These are phyloP conservation scores for Babesia ovata DNA, from an alignment of 169 alveolate species.

Conservation along the genomic window DNA sequence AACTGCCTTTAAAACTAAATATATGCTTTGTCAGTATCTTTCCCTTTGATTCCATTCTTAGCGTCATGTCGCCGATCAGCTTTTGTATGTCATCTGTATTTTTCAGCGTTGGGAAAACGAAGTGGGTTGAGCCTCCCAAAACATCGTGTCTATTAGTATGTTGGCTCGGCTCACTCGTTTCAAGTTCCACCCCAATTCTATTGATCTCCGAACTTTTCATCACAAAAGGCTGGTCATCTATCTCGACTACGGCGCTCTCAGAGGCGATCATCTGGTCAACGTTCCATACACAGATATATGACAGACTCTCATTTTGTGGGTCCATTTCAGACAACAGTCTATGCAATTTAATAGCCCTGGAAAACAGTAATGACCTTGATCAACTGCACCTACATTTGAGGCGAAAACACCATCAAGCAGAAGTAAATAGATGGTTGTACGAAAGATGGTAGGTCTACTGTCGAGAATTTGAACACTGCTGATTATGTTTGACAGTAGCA, in stretches of 20 bases:
- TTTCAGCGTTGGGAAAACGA: constrained; percentile 17
- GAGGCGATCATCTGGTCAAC: constrained; percentile 10
- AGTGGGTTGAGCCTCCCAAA: background rate
- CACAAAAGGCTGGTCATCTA: constrained; percentile 44
- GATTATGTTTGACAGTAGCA: no score
- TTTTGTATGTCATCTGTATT: constrained; percentile 1
- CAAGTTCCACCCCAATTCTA: constrained; percentile 30
- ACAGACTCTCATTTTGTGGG: background rate
- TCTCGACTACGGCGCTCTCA: constrained; percentile 2
- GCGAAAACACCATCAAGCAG: constrained; percentile 41
- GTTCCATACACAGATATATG: constrained; percentile 58
- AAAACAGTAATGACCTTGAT: no score
- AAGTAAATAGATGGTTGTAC: constrained; percentile 56
- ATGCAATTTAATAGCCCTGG: constrained; percentile 6
- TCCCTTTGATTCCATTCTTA: background rate
- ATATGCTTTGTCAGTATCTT: constrained; percentile 13
- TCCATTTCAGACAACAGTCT: background rate
- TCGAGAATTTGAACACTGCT: constrained; percentile 60
- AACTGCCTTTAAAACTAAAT: constrained; percentile 9
- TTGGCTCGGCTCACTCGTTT: background rate
- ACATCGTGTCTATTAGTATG: background rate
- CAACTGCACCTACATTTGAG: constrained; percentile 17
- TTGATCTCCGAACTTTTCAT: constrained; percentile 19
- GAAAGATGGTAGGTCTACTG: constrained; percentile 60
- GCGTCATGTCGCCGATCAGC: background rate